These are phyloP conservation scores for Cucumis hystrix DNA, from an alignment of 306 rosid genomes.

Conservation along the genomic window DNA sequence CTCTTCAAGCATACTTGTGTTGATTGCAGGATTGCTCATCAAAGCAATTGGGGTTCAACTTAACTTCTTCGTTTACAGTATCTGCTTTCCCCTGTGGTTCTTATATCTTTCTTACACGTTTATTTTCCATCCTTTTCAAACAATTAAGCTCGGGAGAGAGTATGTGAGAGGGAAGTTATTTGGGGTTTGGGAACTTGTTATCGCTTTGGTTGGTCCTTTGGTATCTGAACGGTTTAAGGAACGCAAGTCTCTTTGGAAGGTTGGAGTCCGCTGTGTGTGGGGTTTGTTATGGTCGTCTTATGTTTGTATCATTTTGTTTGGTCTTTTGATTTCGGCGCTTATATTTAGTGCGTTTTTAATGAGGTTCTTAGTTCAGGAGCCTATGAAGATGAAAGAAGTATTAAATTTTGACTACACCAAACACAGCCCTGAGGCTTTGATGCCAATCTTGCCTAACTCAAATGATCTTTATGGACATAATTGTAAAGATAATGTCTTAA, in stretches of 20 bases:
- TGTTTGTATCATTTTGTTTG: constrained; percentile 35
- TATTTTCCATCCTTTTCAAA: constrained; percentile 42
- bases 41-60: constrained; percentile 46
- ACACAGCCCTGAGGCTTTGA: constrained; percentile 55
- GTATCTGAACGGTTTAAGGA: constrained; percentile 28
- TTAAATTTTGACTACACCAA: constrained; percentile 62
- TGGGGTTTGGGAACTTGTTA: constrained; percentile 7
- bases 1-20: constrained; percentile 26
- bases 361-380: constrained; percentile 44
- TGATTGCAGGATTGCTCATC: constrained; percentile 31
- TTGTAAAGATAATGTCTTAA: constrained; percentile 14
- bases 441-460: constrained; percentile 34
- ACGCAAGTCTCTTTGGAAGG: constrained; percentile 31
- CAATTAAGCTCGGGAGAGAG: constrained; percentile 21
- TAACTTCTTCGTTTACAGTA: constrained; percentile 25
- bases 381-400: constrained; percentile 36
- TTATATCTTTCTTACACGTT: constrained; percentile 25
- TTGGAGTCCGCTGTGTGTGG: constrained; percentile 44
- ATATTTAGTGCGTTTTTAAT: constrained; percentile 35
- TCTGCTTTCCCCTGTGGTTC: constrained; percentile 35
- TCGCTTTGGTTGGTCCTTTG: constrained; percentile 16
- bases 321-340: constrained; percentile 38
- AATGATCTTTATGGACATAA: constrained; percentile 20
- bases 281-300: constrained; percentile 49
- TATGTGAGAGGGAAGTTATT: constrained; percentile 11